phyloP scores from a whole-genome alignment of 2,329 filamentous ascomycete genomes.

The Phyllosticta paracitricarpa region DNA sequence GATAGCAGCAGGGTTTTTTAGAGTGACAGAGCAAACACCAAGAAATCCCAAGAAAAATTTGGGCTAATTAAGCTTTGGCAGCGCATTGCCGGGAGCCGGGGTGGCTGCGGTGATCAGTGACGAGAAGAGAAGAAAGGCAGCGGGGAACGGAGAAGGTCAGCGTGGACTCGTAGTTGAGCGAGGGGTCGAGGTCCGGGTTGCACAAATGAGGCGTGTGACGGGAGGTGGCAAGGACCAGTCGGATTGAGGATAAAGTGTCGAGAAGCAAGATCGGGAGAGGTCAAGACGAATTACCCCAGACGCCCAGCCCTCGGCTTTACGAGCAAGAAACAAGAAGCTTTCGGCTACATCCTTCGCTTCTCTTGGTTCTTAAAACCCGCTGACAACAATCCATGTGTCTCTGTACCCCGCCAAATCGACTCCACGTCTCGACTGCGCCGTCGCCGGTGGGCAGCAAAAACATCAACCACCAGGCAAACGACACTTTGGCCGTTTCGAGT shows the following conservation, averaged over 20 bases:
- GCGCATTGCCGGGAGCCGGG: background rate
- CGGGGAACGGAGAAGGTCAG: too few species aligned
- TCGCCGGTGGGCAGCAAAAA: too few species aligned
- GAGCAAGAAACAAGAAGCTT: background rate
- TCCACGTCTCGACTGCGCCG: too few species aligned
- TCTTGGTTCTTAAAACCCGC: background rate
- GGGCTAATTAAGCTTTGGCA: background rate
- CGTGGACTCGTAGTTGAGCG: too few species aligned
- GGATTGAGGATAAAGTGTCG: background rate
- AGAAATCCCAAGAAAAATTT: background rate
- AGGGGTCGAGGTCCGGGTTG: too few species aligned
- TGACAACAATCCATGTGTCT: background rate
- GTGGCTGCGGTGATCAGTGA: background rate
- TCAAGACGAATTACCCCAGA: background rate
- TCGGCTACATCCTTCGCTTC: background rate
- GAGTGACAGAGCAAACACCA: background rate
- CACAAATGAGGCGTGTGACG: background rate
- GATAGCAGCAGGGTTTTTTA: background rate
- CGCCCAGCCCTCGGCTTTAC: background rate
- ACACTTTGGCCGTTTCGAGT: too few species aligned
- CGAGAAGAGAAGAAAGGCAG: background rate
- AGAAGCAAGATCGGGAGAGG: background rate
- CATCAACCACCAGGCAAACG: too few species aligned
- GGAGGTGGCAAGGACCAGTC: background rate
- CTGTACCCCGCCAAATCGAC: too few species aligned